A percentile compares a stretch with the other conserved stretches of the same genome.
phyloP scores from a whole-genome alignment of 1,284 basidiomycete genomes.

The Sanghuangporus baumii region DNA sequence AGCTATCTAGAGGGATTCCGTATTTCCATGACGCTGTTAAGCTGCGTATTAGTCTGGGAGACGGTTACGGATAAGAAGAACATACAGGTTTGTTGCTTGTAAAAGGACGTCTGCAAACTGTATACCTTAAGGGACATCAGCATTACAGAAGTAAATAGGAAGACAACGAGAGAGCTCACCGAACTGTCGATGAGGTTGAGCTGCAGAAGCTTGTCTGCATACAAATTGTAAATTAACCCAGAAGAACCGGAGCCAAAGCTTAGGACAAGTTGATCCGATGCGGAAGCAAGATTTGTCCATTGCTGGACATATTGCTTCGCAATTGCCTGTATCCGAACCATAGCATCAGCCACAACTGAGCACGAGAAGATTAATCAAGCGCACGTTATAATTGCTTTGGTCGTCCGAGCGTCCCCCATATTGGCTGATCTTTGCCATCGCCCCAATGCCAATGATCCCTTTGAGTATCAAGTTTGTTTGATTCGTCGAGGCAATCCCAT shows the following conservation, averaged over 20 bases:
- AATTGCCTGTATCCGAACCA: not conserved
- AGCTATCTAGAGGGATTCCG: constrained; percentile 24
- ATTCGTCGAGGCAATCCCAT: constrained; percentile 2
- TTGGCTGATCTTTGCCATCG: constrained; percentile 12
- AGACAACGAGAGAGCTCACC: constrained; percentile 11
- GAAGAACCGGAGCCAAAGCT: not conserved
- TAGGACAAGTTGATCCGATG: not conserved
- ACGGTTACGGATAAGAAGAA: not conserved
- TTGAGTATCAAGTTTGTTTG: constrained; percentile 15
- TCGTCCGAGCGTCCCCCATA: not conserved
- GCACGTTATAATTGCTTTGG: constrained; percentile 2
- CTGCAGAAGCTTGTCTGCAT: constrained; percentile 15
- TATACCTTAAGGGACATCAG: constrained; percentile 2
- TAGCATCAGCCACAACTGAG: not conserved
- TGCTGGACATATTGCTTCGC: not conserved
- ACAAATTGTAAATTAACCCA: constrained; percentile 12
- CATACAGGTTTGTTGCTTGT: not conserved
- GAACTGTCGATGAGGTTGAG: constrained; percentile 24
- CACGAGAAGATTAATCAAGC: not conserved
- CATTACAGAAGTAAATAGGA: not conserved
- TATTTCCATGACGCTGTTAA: not conserved
- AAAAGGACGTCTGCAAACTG: constrained; percentile 3
- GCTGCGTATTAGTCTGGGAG: not conserved
- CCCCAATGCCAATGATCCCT: constrained; percentile 14
- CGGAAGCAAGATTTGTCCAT: not conserved